Percentiles rank a stretch among this genome's conserved stretches.
Evolutionary conservation across 768 basidiomycete species (phyloP).

Genomic region (Suillus subaureus): DNA sequence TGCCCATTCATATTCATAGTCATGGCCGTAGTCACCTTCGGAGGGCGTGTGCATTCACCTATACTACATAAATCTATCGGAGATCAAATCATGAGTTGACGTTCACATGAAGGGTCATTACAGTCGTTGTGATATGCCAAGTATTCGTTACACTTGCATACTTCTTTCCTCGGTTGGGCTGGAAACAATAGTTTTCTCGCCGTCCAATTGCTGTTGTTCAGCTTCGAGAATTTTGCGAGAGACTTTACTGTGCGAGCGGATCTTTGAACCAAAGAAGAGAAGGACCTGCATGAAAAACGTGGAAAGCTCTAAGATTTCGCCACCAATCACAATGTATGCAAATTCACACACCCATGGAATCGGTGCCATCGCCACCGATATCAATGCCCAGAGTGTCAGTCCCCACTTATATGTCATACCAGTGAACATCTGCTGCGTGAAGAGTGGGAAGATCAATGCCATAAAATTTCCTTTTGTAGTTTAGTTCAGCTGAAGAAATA

Average conservation of each 20-base stretch:
- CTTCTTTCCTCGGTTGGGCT: background rate
- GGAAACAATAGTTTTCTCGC: background rate
- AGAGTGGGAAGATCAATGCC: constrained; percentile 50
- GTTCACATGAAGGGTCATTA: background rate
- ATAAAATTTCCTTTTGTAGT: constrained; percentile 36
- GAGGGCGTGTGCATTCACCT: background rate
- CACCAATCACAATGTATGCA: background rate
- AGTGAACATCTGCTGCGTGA: constrained; percentile 49
- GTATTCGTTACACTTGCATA: background rate
- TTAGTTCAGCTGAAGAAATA: background rate
- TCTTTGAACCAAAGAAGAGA: constrained; percentile 34
- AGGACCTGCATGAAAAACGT: constrained; percentile 20
- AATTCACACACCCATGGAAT: constrained; percentile 45
- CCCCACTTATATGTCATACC: constrained; percentile 52
- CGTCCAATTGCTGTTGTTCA: constrained; percentile 9
- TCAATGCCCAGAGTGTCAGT: constrained; percentile 41
- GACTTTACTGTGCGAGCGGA: constrained; percentile 32
- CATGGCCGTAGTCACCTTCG: no score
- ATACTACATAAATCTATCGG: background rate
- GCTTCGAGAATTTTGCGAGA: constrained; percentile 23
- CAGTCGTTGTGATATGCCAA: background rate
- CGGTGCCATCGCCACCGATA: constrained; percentile 45
- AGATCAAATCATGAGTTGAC: background rate
- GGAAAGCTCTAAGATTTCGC: background rate
- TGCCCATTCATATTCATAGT: no score